Evolutionary conservation across 2,329 filamentous ascomycete species (phyloP), one percentile per base, ranked within the genome.

Genomic region (Trichoderma simmonsii): DNA sequence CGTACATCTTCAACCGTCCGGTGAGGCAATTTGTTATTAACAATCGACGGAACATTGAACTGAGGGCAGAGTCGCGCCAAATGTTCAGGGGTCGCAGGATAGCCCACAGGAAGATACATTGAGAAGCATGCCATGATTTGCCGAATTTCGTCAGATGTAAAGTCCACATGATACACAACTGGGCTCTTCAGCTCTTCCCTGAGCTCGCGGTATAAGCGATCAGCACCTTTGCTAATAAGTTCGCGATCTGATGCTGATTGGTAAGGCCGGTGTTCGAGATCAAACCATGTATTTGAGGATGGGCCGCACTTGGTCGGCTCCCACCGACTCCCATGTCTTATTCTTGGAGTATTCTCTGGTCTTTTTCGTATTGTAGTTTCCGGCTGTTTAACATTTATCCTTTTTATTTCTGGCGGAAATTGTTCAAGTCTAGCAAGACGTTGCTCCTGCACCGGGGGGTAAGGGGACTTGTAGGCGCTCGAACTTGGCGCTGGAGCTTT

Each of bases 91-190:
- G 75, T 77, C 15, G 65, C 75, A 2, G 73, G 73, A 21, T 77
- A 21, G 2, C 26, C 57, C 5, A 66, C n/a, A 1, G 73, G 48
- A n/a, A 77, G 43, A 30, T 74, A 73, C 7, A 28, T 65, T 6
- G 73, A 74, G n/a, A 80, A 60, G 6, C 71, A 68, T n/a, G 70
- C 67, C 21, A 77, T 70, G 21, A 82, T 77, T 18, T 75, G 30
- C 32, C 71, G 68, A 9, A 84, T 74, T 72, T 87, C 86, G 1
- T 80, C 77, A 0, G 73, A 57, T 0, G 79, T 79, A 56, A 87
- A 86, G 75, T 87, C 86, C 7, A 86, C 83, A 73, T 87, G 86
- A 21, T 85, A 80, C 0, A 80, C 74, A 3, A 57, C 63, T 18
- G 74, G 75, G 9, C 75, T 14, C 9, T 21, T 24, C 11, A 72